Percentiles rank a stretch among this genome's conserved stretches.
phyloP scores from a whole-genome alignment of 305 asterid genomes.

The Striga hermonthica region DNA sequence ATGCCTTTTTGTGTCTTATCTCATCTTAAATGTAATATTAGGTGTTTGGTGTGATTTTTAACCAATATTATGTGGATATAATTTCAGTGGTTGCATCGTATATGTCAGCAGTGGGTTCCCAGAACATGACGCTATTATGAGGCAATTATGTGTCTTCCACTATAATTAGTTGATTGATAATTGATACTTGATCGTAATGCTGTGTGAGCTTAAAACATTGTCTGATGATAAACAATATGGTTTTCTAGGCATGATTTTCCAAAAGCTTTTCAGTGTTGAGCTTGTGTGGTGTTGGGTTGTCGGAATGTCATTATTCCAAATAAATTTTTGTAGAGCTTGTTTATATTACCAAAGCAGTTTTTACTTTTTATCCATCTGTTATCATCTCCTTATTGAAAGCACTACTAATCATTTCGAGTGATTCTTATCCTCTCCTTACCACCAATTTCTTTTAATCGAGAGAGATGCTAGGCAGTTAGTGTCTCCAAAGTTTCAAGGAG shows the following conservation, averaged over 20 bases:
- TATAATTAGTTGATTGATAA: background rate
- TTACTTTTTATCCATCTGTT: background rate
- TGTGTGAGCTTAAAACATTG: background rate
- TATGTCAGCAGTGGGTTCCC: background rate
- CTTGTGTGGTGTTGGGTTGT: constrained; percentile 9
- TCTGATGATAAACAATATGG: background rate
- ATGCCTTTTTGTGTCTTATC: background rate
- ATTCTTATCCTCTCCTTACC: background rate
- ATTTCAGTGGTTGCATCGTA: background rate
- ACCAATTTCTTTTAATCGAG: background rate
- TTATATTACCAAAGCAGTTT: background rate
- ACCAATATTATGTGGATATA: constrained; percentile 4
- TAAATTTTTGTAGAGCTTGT: constrained; percentile 5
- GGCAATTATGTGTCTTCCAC: background rate
- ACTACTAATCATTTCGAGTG: constrained; percentile 9
- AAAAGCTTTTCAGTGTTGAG: background rate
- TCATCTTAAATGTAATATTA: background rate
- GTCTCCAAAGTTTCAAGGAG: background rate
- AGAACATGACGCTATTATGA: background rate
- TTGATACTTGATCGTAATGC: background rate
- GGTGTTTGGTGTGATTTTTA: background rate
- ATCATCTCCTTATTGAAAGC: background rate
- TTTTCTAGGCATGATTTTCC: background rate
- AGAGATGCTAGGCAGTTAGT: background rate
- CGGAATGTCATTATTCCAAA: background rate